Percentiles rank a stretch among this genome's conserved stretches.
phyloP scores from a whole-genome alignment of 2,329 filamentous ascomycete genomes.

The Penicillium sclerotiorum region DNA sequence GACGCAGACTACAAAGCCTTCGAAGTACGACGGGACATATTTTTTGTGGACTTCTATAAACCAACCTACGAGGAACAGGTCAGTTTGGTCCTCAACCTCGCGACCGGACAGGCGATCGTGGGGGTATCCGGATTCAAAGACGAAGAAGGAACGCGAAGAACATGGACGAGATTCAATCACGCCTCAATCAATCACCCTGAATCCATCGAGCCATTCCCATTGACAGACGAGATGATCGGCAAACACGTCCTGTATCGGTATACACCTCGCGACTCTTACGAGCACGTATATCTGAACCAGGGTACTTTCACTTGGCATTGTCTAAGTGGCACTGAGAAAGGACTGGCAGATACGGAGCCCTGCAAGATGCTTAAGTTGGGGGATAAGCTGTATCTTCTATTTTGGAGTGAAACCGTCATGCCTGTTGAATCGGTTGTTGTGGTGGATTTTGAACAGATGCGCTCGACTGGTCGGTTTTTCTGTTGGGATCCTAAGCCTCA shows the following conservation, averaged over 20 bases:
- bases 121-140: not conserved
- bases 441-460: not conserved
- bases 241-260: not conserved
- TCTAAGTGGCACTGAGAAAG: not conserved
- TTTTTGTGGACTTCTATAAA: conserved; percentile 1
- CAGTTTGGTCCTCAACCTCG: not conserved
- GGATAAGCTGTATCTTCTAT: not conserved
- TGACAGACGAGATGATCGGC: not conserved
- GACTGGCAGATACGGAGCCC: not conserved
- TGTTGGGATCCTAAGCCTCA: not conserved
- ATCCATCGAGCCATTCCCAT: not conserved
- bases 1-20: not conserved
- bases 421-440: not conserved
- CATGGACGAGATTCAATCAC: not conserved
- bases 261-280: not conserved
- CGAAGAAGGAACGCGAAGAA: not conserved
- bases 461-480: not conserved
- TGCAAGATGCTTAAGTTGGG: not conserved
- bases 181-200: not conserved
- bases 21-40: not conserved
- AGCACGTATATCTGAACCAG: not conserved
- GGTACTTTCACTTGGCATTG: not conserved
- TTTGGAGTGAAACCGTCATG: not conserved
- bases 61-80: not conserved
- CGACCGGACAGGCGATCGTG: not conserved